A percentile compares a stretch with the other conserved stretches of the same genome.
Evolutionary conservation across 2,329 filamentous ascomycete species (phyloP).

Genomic region (Lithohypha guttulata): DNA sequence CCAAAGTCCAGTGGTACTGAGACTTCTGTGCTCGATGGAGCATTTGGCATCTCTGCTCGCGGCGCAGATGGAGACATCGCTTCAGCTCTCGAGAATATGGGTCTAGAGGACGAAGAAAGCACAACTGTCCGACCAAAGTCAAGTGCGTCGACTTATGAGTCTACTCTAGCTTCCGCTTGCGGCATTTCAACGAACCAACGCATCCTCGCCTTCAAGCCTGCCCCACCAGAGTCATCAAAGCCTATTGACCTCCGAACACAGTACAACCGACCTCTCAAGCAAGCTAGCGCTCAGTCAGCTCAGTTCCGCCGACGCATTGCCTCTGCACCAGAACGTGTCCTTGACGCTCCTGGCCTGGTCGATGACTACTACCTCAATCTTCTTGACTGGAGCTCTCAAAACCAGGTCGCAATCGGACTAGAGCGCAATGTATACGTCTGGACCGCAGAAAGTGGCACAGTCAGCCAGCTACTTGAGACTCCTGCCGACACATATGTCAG

Average conservation of each 20-base stretch:
- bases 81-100: constrained; percentile 68
- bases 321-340: constrained; percentile 87
- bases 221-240: constrained; percentile 94
- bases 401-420: constrained; percentile 94
- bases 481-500: constrained; percentile 87
- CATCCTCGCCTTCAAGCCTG: constrained; percentile 96
- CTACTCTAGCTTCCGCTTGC: constrained; percentile 79
- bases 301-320: constrained; percentile 87
- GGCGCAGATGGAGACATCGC: constrained; percentile 62
- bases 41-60: constrained; percentile 53
- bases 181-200: constrained; percentile 88
- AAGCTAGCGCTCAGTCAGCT: constrained; percentile 59
- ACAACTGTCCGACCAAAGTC: constrained; percentile 64
- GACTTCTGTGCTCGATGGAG: constrained; percentile 65
- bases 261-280: constrained; percentile 92
- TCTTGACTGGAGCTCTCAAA: constrained; percentile 93
- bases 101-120: constrained; percentile 60
- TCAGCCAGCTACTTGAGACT: constrained; percentile 81
- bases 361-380: constrained; percentile 99
- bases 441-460: constrained; percentile 88
- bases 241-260: constrained; percentile 94
- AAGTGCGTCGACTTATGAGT: constrained; percentile 82
- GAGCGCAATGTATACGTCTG: constrained; percentile 97
- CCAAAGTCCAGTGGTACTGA: constrained; percentile 62
- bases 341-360: constrained; percentile 89